Percentiles rank a stretch among this genome's conserved stretches.
These are phyloP conservation scores for Trametes coccinea DNA, from an alignment of 768 basidiomycete species.

Conservation along the genomic window DNA sequence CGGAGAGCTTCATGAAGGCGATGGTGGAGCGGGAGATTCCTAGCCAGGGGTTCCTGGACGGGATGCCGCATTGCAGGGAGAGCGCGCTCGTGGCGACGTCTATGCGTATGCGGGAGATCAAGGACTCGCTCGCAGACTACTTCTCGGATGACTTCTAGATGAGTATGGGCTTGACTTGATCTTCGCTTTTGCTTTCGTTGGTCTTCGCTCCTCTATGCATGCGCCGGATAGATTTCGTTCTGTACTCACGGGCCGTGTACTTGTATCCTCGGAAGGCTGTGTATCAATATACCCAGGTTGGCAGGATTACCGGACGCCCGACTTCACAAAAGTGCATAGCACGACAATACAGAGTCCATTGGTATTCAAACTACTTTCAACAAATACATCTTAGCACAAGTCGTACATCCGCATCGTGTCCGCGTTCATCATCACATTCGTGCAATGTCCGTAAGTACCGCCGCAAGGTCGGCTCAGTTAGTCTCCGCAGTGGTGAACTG, in stretches of 20 bases:
- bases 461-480: neutral
- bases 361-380: neutral
- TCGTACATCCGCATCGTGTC: neutral
- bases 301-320: no score
- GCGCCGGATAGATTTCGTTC: neutral
- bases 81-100: conserved; percentile 43
- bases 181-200: neutral
- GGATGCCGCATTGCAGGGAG: conserved; percentile 47
- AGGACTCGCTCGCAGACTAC: conserved; percentile 47
- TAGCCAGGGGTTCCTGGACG: conserved; percentile 41
- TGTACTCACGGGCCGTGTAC: neutral
- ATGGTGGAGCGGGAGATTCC: conserved; percentile 46
- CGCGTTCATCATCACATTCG: neutral
- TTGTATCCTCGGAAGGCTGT: neutral
- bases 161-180: neutral
- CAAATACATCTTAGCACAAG: neutral
- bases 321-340: no score
- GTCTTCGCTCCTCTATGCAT: neutral
- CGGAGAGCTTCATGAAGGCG: conserved; percentile 48
- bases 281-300: no score
- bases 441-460: no score
- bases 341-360: no score
- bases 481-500: conserved; percentile 33
- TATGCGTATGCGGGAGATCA: conserved; percentile 47
- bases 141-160: conserved; percentile 43